Evolutionary conservation across 345 rosid species (phyloP), one percentile per base, ranked within the genome.

Genomic region (Pistacia integerrima): DNA sequence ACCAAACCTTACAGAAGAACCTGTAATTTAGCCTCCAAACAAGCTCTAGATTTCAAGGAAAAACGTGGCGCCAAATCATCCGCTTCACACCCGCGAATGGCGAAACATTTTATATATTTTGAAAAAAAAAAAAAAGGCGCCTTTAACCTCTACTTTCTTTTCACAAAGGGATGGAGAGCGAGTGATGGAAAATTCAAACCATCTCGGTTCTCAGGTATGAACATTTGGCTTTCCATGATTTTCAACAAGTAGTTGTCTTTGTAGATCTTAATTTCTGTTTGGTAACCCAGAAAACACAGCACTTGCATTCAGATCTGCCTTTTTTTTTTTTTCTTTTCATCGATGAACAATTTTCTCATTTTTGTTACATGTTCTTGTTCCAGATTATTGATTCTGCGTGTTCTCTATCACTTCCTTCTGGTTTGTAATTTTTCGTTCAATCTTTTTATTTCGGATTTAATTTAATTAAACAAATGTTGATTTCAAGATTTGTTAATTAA

Each of bases 321-420:
- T 25, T 61, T 48, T 30, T 11, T 38, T 52, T 64, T 7, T 35
- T 64, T 64, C 36, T 20, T 57, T 54, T 4, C 12, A 14, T 54
- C 5, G 8, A 14, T 54, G 46, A 41, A 41, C 38, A 48, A 67
- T 46, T 48, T 20, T 62, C 36, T 64, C 7, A 64, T 30, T 56
- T 74, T 5, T 48, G 30, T 60, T 1, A 73, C 7, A 35, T 30
- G 58, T 11, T 70, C 1, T 18, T 30, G 54, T 54, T 72, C 28
- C 17, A 80, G 84, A 56, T 70, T 64, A 38, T 51, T n/a, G 62
- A 59, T 61, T 80, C 80, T 63, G 18, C 22, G 30, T 11, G 11
- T 59, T 68, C 82, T 36, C 75, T 49, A 49, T 64, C 82, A 1
- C 77, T 35, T 18, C 79, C 67, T 46, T 83, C 86, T 11, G 88